These are phyloP conservation scores for Juncus effusus DNA, from an alignment of 176 grass and related monocot species.

Conservation along the genomic window DNA sequence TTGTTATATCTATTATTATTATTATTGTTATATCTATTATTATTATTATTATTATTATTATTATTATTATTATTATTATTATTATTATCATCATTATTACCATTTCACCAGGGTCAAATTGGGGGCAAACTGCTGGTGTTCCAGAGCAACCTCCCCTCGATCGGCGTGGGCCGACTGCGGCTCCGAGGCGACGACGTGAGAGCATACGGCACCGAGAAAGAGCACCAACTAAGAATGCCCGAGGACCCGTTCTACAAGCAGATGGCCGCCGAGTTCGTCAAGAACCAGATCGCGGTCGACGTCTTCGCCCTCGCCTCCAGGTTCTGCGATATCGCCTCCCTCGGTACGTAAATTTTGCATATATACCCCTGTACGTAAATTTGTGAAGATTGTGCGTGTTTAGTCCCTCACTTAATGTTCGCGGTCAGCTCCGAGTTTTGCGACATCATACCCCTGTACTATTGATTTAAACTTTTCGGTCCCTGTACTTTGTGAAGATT, in stretches of 20 bases:
- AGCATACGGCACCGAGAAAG: slow-evolving; percentile 93
- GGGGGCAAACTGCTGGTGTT: slow-evolving; percentile 86
- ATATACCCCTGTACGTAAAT: background rate
- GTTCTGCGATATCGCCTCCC: slow-evolving; percentile 85
- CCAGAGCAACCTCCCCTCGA: slow-evolving; percentile 93
- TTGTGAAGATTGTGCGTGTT: background rate
- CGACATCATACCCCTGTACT: slow-evolving; percentile 36
- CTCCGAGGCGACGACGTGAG: slow-evolving; percentile 85
- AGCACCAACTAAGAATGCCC: slow-evolving; percentile 66
- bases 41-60: too few species aligned
- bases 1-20: too few species aligned
- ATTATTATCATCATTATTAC: slow-evolving; percentile 25
- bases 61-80: background rate
- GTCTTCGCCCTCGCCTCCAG: slow-evolving; percentile 88
- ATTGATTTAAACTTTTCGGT: too few species aligned
- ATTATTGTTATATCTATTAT: too few species aligned
- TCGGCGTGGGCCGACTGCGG: slow-evolving; percentile 74
- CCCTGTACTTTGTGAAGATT: background rate
- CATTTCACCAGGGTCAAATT: slow-evolving; percentile 63
- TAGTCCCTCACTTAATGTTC: slow-evolving; percentile 19
- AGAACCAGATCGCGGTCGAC: slow-evolving; percentile 83
- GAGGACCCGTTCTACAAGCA: slow-evolving; percentile 98
- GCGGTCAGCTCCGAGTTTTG: slow-evolving; percentile 82
- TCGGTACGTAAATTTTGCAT: slow-evolving; percentile 47
- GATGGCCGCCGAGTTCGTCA: slow-evolving; percentile 96